These are phyloP conservation scores for maize (Zea mays) DNA, from an alignment of 176 grass and related monocot species.

Conservation along the genomic window Zm-B73-REFERENCE-NAM-5.0 NC_050103.1:25677001-25677500, in stretches of 20 bases:
- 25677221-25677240: slow-evolving; percentile 80
- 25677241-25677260: slow-evolving; percentile 79
- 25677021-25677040: not conserved
- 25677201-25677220: slow-evolving; percentile 69
- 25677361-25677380: slow-evolving; percentile 65
- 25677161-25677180: slow-evolving; percentile 74
- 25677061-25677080: slow-evolving; percentile 37
- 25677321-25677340: slow-evolving; percentile 88
- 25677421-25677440: slow-evolving; percentile 90
- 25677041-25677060: not conserved
- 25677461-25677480: slow-evolving; percentile 66
- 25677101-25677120: slow-evolving; percentile 24
- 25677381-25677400: slow-evolving; percentile 54
- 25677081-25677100: not conserved
- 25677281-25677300: slow-evolving; percentile 76
- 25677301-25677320: slow-evolving; percentile 76
- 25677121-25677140: slow-evolving; percentile 75
- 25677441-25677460: slow-evolving; percentile 88
- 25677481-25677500: slow-evolving; percentile 47
- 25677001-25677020: slow-evolving; percentile 1
- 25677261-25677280: slow-evolving; percentile 80
- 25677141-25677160: slow-evolving; percentile 77
- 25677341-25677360: slow-evolving; percentile 83
- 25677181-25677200: slow-evolving; percentile 92
- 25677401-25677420: slow-evolving; percentile 46